Evolutionary conservation across 169 alveolate genomes (phyloP), one percentile per base, ranked within the genome.

Genomic region (Neospora caninum): DNA sequence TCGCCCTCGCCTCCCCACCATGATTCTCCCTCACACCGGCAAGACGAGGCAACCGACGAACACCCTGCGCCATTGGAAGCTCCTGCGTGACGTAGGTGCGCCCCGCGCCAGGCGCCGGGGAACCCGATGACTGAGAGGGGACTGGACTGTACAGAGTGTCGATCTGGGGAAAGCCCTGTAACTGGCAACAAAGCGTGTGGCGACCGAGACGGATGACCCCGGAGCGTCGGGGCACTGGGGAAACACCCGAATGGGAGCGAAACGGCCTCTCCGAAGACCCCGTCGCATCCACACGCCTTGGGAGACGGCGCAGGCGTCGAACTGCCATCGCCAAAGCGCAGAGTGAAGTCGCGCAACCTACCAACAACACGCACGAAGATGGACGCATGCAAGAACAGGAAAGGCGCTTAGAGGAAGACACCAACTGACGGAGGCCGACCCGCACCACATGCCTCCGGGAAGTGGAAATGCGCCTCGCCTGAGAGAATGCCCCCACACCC

Each of bases 331-430:
- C 86, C 86, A n/a, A 78, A 78, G 49, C 86, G 86, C 4, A 78
- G 86, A 2, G 86, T 78, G 86, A 78, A 78, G 45, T 78, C 86
- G 27, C 86, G 86, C 22, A 78, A 43, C 86, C 86, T 78, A n/a
- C 9, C 7, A 78, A 38, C 7, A 78, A 20, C 34, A 69, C 6
- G 82, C n/a, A 69, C n/a, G n/a, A n/a, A n/a, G n/a, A n/a, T n/a
- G n/a, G n/a, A n/a, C n/a, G n/a, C n/a, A n/a, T n/a, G n/a, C n/a
- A n/a, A n/a, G n/a, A n/a, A n/a, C n/a, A n/a, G n/a, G n/a, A n/a
- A n/a, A n/a, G n/a, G n/a, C n/a, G n/a, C n/a, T n/a, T n/a, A n/a
- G n/a, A n/a, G n/a, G n/a, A n/a, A n/a, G n/a, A n/a, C n/a, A n/a
- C n/a, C n/a, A n/a, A n/a, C n/a, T n/a, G n/a, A n/a, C n/a, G n/a